Evolutionary conservation across 768 basidiomycete species (phyloP).

Genomic region (Multifurca ochricompacta): DNA sequence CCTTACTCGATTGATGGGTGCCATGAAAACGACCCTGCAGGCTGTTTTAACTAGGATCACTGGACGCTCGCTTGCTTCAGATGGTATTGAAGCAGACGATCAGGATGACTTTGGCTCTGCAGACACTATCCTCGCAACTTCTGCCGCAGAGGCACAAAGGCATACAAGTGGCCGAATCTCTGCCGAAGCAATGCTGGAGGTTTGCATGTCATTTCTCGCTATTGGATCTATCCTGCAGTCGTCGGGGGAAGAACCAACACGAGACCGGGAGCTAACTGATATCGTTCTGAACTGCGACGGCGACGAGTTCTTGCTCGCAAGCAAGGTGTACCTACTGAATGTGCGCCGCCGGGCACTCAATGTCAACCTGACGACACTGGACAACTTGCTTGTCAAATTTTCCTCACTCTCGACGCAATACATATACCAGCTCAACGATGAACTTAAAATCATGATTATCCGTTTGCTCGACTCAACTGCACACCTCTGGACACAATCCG

Average conservation of each 20-base stretch:
- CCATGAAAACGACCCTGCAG: slow-evolving; percentile 38
- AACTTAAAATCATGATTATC: slow-evolving; percentile 46
- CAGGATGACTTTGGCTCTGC: slow-evolving; percentile 54
- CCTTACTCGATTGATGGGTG: slow-evolving; percentile 27
- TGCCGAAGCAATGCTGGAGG: slow-evolving; percentile 34
- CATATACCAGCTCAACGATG: slow-evolving; percentile 45
- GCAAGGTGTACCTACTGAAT: slow-evolving; percentile 46
- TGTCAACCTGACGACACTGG: slow-evolving; percentile 43
- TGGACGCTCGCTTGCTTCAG: slow-evolving; percentile 18
- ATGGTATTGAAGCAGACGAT: slow-evolving; percentile 33
- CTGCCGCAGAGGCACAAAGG: slow-evolving; percentile 27
- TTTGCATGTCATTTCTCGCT: slow-evolving; percentile 55
- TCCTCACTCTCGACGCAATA: slow-evolving; percentile 47
- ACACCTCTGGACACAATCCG: slow-evolving; percentile 44
- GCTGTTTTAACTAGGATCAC: slow-evolving; percentile 28
- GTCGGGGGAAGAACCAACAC: slow-evolving; percentile 46
- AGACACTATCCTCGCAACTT: slow-evolving; percentile 30
- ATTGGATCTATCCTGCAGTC: slow-evolving; percentile 58
- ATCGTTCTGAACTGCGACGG: slow-evolving; percentile 41
- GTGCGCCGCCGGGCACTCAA: slow-evolving; percentile 48
- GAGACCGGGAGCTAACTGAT: slow-evolving; percentile 53
- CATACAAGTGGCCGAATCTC: slow-evolving; percentile 26
- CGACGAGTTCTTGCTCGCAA: slow-evolving; percentile 53
- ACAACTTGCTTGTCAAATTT: slow-evolving; percentile 46
- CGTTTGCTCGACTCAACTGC: slow-evolving; percentile 58